Percentiles rank a stretch among this genome's conserved stretches.
These are phyloP conservation scores for Bacidia gigantensis DNA, from an alignment of 495 filamentous ascomycete genomes.

Conservation along the genomic window DNA sequence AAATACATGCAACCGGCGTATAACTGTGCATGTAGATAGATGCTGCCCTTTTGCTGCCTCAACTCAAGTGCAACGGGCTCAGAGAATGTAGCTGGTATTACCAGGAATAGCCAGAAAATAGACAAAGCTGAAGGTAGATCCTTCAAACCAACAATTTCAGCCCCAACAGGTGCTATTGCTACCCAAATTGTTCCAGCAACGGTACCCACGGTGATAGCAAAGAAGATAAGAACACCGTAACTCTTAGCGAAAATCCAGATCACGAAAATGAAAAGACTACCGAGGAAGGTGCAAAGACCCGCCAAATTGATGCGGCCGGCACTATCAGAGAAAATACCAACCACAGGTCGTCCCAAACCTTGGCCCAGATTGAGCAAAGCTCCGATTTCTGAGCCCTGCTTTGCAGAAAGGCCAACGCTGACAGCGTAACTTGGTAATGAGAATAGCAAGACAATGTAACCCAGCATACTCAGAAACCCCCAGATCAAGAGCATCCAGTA, in stretches of 20 bases:
- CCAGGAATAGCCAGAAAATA: constrained; percentile 63
- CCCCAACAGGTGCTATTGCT: constrained; percentile 55
- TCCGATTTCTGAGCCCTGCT: constrained; percentile 49
- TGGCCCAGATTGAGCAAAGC: constrained; percentile 57
- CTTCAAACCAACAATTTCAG: constrained; percentile 63
- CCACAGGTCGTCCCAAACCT: constrained; percentile 49
- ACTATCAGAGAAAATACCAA: constrained; percentile 53
- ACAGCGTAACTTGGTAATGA: constrained; percentile 56
- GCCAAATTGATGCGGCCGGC: constrained; percentile 59
- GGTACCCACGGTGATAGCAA: constrained; percentile 46
- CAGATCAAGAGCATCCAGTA: constrained; percentile 48
- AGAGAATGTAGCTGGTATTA: constrained; percentile 56
- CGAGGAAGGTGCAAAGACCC: constrained; percentile 41
- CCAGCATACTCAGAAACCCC: constrained; percentile 52
- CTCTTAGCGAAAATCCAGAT: constrained; percentile 55
- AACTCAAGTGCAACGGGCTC: constrained; percentile 57
- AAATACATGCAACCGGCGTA: constrained; percentile 49
- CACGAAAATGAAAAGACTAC: constrained; percentile 45
- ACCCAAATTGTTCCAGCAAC: constrained; percentile 61
- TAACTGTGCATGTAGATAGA: constrained; percentile 48
- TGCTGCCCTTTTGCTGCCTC: constrained; percentile 27
- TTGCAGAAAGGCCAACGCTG: constrained; percentile 44
- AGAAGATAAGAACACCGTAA: constrained; percentile 50
- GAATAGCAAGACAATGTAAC: constrained; percentile 59
- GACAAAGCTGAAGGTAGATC: constrained; percentile 58